phyloP scores from a whole-genome alignment of 2,329 filamentous ascomycete genomes.

The Teratosphaeria gauchensis region DNA sequence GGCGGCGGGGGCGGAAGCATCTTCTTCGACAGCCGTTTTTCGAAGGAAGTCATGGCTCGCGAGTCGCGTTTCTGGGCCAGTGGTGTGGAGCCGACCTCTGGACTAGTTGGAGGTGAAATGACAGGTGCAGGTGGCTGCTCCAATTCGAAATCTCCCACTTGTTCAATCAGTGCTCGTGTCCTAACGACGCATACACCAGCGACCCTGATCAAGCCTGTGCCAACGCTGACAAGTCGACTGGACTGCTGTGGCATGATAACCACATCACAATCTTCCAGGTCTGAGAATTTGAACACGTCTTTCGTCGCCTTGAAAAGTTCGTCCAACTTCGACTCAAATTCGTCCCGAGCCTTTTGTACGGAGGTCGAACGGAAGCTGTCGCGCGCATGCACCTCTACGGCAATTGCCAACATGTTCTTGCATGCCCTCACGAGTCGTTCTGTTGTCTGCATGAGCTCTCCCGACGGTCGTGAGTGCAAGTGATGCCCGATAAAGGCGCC shows the following conservation, averaged over 20 bases:
- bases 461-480: constrained; percentile 80
- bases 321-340: constrained; percentile 71
- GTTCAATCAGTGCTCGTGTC: constrained; percentile 74
- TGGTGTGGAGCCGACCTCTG: neutral
- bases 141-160: constrained; percentile 43
- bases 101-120: neutral
- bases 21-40: constrained; percentile 13
- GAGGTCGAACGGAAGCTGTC: constrained; percentile 58
- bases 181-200: constrained; percentile 87
- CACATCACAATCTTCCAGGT: constrained; percentile 61
- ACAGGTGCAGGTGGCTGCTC: neutral
- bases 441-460: constrained; percentile 72
- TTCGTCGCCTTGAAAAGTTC: constrained; percentile 72
- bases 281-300: constrained; percentile 62
- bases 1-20: constrained; percentile 8
- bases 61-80: neutral
- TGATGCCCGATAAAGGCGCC: constrained; percentile 92
- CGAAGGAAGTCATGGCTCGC: constrained; percentile 2
- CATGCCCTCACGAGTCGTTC: constrained; percentile 77
- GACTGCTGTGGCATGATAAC: constrained; percentile 57
- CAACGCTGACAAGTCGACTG: constrained; percentile 19
- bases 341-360: constrained; percentile 58
- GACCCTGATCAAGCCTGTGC: constrained; percentile 50
- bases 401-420: constrained; percentile 64
- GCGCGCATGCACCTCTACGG: constrained; percentile 73